Evolutionary conservation across 2,329 filamentous ascomycete genomes (phyloP).

Genomic region (Aspergillus viridinutans): DNA sequence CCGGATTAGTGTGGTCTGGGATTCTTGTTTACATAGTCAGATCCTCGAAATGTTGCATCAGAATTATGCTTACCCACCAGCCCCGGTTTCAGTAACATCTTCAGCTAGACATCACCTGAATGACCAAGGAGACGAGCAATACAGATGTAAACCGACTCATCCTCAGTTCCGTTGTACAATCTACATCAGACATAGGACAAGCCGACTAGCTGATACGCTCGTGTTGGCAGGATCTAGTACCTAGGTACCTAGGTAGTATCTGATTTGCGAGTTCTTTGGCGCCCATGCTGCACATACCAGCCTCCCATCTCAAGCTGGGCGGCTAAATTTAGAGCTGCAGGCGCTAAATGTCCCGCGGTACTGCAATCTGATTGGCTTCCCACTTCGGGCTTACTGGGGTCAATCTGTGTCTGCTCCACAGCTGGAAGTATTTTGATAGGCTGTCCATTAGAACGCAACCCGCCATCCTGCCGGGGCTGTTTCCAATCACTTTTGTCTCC

Average conservation of each 20-base stretch:
- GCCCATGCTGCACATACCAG: slow-evolving; percentile 27
- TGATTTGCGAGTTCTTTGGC: slow-evolving; percentile 31
- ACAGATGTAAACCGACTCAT: not conserved
- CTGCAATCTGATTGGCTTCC: slow-evolving; percentile 17
- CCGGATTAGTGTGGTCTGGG: not conserved
- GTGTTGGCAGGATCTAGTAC: slow-evolving; percentile 14
- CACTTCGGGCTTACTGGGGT: slow-evolving; percentile 11
- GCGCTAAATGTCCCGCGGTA: slow-evolving; percentile 12
- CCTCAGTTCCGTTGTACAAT: not conserved
- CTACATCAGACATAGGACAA: slow-evolving; percentile 2
- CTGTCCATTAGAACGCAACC: slow-evolving; percentile 14
- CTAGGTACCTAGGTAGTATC: slow-evolving; percentile 14
- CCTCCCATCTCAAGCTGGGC: slow-evolving; percentile 21
- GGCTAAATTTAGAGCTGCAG: slow-evolving; percentile 39
- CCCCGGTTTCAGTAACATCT: not conserved
- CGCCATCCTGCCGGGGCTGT: slow-evolving; percentile 2
- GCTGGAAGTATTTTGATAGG: slow-evolving; percentile 9
- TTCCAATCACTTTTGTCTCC: slow-evolving; percentile 15
- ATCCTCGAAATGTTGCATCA: not conserved
- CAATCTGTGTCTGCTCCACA: slow-evolving; percentile 3
- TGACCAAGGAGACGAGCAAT: not conserved
- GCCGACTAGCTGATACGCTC: slow-evolving; percentile 5
- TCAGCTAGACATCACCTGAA: not conserved
- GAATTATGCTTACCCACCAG: not conserved
- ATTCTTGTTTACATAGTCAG: not conserved